phyloP scores from a whole-genome alignment of 352 stramenopile species.

The Globisporangium paroecandrum region DNA sequence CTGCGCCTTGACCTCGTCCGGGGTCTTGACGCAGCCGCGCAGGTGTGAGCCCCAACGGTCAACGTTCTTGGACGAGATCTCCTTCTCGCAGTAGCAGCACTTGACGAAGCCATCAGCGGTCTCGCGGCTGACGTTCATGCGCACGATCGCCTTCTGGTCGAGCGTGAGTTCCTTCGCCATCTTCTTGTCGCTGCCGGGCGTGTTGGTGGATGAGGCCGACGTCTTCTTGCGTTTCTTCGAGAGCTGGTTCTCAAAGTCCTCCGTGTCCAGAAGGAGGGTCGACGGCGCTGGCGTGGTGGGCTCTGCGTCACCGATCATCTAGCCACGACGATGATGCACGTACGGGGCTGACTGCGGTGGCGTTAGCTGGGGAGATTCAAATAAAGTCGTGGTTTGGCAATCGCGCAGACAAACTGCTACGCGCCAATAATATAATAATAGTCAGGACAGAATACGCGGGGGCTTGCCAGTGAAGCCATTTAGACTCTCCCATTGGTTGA shows the following conservation, averaged over 20 bases:
- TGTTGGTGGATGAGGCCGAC: background rate
- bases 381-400: background rate
- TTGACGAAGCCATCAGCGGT: conserved; percentile 59
- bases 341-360: conserved; percentile 39
- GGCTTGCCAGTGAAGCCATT: background rate
- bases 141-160: conserved; percentile 73
- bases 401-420: background rate
- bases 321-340: background rate
- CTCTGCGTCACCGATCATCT: conserved; percentile 21
- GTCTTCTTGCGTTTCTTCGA: conserved; percentile 14
- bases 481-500: background rate
- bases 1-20: conserved; percentile 71
- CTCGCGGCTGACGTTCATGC: conserved; percentile 70
- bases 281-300: conserved; percentile 7
- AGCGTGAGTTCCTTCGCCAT: conserved; percentile 53
- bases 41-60: conserved; percentile 82
- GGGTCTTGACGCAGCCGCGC: conserved; percentile 70
- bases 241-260: background rate
- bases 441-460: background rate
- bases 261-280: background rate
- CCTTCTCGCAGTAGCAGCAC: conserved; percentile 82
- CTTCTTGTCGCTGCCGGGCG: conserved; percentile 18
- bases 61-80: conserved; percentile 82
- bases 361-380: conserved; percentile 18
- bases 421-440: background rate